Evolutionary conservation across 2,329 filamentous ascomycete species (phyloP), one percentile per base, ranked within the genome.

Genomic region (Aureobasidium sp.): DNA sequence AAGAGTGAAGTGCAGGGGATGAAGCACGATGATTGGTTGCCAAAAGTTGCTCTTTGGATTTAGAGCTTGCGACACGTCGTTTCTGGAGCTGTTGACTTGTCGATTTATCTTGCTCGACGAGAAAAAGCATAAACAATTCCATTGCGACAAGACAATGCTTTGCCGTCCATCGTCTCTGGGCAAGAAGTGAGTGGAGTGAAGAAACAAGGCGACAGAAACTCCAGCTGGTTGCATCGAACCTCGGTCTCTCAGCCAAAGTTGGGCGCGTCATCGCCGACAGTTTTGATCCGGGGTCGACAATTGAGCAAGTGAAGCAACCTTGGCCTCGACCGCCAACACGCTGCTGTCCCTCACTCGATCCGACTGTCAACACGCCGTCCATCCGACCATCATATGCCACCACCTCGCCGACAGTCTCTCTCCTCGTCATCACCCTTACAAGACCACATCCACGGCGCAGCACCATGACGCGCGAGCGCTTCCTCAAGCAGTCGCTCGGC

Each of bases 401-500:
- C 15, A 39, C 9, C 15, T 17, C n/a, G 20, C 22, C 44, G 44
- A 31, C 15, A 48, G 14, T 15, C 27, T 7, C 31, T 53, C 25
- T 31, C 14, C 45, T 48, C 25, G 15, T 48, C 45, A 48, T 15
- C 20, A 12, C 8, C 51, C 17, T 22, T 25, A 15, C 51, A 41
- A 42, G 37, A 29, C 17, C 41, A 27, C 58, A 61, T 5, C 36
- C 39, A 53, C 37, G 31, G 27, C 37, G n/a, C 51, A 34, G 53
- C 68, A 71, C 68, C 66, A 79, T 80, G 77, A 73, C 73, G 66
- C 79, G 79, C 70, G 79, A 82, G 64, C 75, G 72, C 63, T 78
- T 75, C 68, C 71, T 78, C 59, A 73, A 81, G 66, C 84, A 88
- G 75, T 89, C 89, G 64, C 81, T 92, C 58, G 88, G 88, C 65